Conservation (phyloP, 2,329 filamentous ascomycete species). For the Aaosphaeria arxii region DNA sequence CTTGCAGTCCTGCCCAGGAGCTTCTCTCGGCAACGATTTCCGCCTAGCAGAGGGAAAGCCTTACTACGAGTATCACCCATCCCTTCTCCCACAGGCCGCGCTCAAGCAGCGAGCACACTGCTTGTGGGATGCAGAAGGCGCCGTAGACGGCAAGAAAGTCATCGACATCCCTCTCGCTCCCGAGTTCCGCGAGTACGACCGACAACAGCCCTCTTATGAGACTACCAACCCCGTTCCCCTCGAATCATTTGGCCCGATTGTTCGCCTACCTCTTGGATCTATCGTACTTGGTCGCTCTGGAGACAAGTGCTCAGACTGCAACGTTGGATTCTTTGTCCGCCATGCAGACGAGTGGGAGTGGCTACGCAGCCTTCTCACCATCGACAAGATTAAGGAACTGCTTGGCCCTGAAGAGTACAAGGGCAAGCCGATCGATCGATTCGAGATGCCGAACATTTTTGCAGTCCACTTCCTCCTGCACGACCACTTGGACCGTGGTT, state of each 20-base stretch:
- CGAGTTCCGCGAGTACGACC: slow-evolving; percentile 15
- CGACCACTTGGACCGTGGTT: slow-evolving; percentile 47
- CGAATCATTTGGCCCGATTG: slow-evolving; percentile 33
- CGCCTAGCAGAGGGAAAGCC: slow-evolving; percentile 22
- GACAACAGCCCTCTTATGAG: slow-evolving; percentile 31
- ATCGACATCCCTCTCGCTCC: slow-evolving; percentile 17
- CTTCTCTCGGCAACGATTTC: slow-evolving; percentile 23
- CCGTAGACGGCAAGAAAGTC: slow-evolving; percentile 14
- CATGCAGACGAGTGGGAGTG: slow-evolving; percentile 31
- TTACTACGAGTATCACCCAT: slow-evolving; percentile 43
- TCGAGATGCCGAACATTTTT: slow-evolving; percentile 37
- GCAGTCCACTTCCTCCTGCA: slow-evolving; percentile 45
- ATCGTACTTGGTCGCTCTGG: slow-evolving; percentile 33
- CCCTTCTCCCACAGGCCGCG: slow-evolving; percentile 26
- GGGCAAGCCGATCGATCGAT: slow-evolving; percentile 34
- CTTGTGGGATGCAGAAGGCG: slow-evolving; percentile 16
- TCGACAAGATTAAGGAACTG: slow-evolving; percentile 24
- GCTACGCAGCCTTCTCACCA: slow-evolving; percentile 23
- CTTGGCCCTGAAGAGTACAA: slow-evolving; percentile 29
- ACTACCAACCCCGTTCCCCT: slow-evolving; percentile 23
- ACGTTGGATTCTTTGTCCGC: slow-evolving; percentile 32
- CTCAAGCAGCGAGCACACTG: slow-evolving; percentile 26
- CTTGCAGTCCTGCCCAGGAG: slow-evolving; percentile 43
- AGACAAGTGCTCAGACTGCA: slow-evolving; percentile 30
- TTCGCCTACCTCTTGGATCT: slow-evolving; percentile 36